Evolutionary conservation across 352 stramenopile genomes (phyloP).

Genomic region (Phytophthora sp.): DNA sequence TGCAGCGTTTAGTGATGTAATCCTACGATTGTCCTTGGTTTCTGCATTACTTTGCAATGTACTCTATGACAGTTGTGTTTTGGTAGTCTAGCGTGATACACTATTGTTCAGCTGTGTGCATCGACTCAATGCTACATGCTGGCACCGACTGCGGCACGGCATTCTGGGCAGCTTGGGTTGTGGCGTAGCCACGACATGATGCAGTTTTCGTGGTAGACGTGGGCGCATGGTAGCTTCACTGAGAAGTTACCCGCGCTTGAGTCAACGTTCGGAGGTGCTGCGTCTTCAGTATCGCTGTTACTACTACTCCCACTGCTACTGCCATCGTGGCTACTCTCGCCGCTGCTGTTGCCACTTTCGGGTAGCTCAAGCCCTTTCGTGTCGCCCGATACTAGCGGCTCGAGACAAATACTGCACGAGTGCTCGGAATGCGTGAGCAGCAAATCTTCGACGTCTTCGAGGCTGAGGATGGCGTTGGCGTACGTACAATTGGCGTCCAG

Average conservation of each 20-base stretch:
- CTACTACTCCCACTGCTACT: constrained; percentile 1
- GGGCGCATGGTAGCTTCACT: constrained; percentile 54
- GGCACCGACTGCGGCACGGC: constrained; percentile 44
- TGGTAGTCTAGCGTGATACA: too few relatives aligned
- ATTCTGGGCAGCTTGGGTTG: constrained; percentile 64
- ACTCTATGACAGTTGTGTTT: too few relatives aligned
- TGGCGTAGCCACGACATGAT: constrained; percentile 71
- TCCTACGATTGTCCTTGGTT: too few relatives aligned
- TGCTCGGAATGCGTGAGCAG: constrained; percentile 37
- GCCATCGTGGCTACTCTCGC: neutral
- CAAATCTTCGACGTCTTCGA: constrained; percentile 57
- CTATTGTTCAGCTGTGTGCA: neutral
- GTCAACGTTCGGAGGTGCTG: neutral
- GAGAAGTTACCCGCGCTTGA: constrained; percentile 24
- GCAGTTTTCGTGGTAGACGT: constrained; percentile 73
- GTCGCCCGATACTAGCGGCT: constrained; percentile 31
- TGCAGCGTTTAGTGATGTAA: too few relatives aligned
- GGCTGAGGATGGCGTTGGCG: constrained; percentile 60
- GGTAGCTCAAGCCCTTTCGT: constrained; percentile 24
- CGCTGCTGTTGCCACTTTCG: constrained; percentile 1
- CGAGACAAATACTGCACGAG: constrained; percentile 67
- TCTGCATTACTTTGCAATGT: too few relatives aligned
- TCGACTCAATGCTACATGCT: constrained; percentile 3
- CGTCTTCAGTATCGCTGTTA: neutral
- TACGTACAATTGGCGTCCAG: constrained; percentile 60